phyloP scores from a whole-genome alignment of 139 green algal genomes.

The Chlorella sp. region DNA sequence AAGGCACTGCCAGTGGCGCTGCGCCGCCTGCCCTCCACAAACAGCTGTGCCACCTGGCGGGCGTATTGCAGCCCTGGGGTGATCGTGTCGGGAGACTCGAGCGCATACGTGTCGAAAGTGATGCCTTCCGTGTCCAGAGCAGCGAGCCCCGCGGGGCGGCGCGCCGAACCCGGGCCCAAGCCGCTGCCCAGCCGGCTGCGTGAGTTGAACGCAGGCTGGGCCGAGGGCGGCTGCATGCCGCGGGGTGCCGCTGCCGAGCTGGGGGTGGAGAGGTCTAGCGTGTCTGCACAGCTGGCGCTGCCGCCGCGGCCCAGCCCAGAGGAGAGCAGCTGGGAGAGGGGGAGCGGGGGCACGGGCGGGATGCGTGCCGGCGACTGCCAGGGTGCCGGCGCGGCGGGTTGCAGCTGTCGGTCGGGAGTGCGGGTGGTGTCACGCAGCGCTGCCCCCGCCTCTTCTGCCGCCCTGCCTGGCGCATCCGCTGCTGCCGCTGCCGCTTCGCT shows the following conservation, averaged over 20 bases:
- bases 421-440: background rate
- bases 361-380: conserved; percentile 29
- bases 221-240: background rate
- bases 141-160: background rate
- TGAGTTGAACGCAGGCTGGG: background rate
- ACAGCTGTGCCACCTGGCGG: conserved; percentile 46
- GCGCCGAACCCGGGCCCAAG: background rate
- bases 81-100: conserved; percentile 26
- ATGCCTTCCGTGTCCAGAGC: background rate
- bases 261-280: background rate
- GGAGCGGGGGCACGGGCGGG: background rate
- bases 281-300: background rate
- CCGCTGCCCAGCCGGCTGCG: background rate
- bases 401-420: background rate
- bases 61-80: conserved; percentile 39
- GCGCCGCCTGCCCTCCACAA: conserved; percentile 40
- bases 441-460: background rate
- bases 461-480: background rate
- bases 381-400: background rate
- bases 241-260: background rate
- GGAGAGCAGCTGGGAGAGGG: background rate
- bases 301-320: background rate
- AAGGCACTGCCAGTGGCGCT: background rate
- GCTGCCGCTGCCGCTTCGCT: background rate
- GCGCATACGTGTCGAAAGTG: conserved; percentile 18